These are phyloP conservation scores for Alternaria postmessia DNA, from an alignment of 2,329 filamentous ascomycete species.

Conservation along the genomic window DNA sequence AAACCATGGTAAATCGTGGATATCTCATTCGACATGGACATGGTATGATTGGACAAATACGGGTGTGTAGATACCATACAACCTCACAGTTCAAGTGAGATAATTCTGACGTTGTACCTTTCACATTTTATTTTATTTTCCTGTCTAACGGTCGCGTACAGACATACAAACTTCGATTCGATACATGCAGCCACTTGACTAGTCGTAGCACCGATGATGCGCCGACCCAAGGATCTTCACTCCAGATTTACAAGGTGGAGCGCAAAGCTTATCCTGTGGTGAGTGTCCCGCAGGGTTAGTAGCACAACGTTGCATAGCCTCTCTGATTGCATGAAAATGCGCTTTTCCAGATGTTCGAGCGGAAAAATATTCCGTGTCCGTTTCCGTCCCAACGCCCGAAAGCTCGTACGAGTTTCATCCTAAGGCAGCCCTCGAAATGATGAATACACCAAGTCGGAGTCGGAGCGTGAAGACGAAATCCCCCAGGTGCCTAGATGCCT, in stretches of 20 bases:
- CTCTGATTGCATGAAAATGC: background rate
- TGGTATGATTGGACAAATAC: background rate
- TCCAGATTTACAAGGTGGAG: slow-evolving; percentile 1
- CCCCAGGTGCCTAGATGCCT: background rate
- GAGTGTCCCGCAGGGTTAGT: background rate
- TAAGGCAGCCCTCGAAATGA: background rate
- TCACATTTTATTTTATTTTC: background rate
- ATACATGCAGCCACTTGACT: background rate
- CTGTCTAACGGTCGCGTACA: background rate
- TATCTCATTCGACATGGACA: background rate
- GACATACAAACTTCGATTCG: background rate
- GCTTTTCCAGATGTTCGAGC: background rate
- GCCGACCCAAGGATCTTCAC: background rate
- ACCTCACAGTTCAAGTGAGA: background rate
- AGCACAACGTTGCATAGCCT: background rate
- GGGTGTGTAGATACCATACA: background rate
- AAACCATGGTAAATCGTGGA: background rate
- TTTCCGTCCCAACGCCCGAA: background rate
- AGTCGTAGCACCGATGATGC: background rate
- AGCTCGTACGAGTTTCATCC: background rate
- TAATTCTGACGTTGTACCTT: background rate
- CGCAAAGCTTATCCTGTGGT: background rate
- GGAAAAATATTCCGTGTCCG: background rate
- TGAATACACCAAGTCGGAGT: background rate
- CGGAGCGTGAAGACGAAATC: background rate